Conservation (phyloP, 1,284 basidiomycete species). For the Meira nashicola region DNA sequence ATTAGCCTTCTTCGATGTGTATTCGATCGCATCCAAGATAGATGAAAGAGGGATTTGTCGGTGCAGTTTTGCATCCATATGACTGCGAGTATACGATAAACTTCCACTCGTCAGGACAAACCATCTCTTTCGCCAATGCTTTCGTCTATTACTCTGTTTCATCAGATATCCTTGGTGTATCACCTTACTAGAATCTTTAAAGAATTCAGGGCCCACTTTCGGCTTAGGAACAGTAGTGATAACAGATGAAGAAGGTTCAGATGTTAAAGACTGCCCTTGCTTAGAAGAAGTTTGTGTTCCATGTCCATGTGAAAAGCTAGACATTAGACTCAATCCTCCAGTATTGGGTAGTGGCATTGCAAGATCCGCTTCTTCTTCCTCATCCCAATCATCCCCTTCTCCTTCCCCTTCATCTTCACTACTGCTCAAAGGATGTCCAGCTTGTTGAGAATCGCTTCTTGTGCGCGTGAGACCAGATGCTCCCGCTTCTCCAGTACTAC, state of each 20-base stretch:
- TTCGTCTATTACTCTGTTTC: slow-evolving; percentile 89
- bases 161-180: slow-evolving; percentile 75
- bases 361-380: slow-evolving; percentile 39
- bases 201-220: slow-evolving; percentile 19
- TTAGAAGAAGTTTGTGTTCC: neutral
- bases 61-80: slow-evolving; percentile 70
- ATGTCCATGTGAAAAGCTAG: neutral
- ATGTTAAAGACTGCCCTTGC: slow-evolving; percentile 1
- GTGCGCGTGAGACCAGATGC: neutral
- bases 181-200: slow-evolving; percentile 40
- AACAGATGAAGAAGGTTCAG: neutral
- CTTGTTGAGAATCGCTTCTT: neutral
- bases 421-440: slow-evolving; percentile 22
- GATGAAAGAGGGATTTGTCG: slow-evolving; percentile 76
- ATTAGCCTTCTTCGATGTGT: slow-evolving; percentile 39
- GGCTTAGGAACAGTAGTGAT: neutral
- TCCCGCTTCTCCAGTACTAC: slow-evolving; percentile 11
- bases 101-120: slow-evolving; percentile 53
- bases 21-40: slow-evolving; percentile 89
- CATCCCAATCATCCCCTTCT: slow-evolving; percentile 42
- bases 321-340: neutral
- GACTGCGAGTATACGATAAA: slow-evolving; percentile 53
- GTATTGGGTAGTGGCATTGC: slow-evolving; percentile 40
- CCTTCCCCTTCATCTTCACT: slow-evolving; percentile 41
- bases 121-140: slow-evolving; percentile 81